phyloP scores from a whole-genome alignment of 768 basidiomycete genomes.

The Inosperma sp. region DNA sequence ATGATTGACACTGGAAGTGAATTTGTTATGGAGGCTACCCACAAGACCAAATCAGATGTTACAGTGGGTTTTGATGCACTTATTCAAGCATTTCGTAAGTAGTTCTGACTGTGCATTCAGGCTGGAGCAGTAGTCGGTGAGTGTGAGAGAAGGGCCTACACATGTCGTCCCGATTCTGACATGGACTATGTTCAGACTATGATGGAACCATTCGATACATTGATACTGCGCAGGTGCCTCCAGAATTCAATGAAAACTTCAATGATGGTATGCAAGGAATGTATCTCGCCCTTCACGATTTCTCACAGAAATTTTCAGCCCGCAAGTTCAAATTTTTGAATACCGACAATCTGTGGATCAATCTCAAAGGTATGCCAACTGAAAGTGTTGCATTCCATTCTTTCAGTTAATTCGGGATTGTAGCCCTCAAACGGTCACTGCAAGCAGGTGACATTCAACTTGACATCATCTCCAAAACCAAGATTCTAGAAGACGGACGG shows the following conservation, averaged over 20 bases:
- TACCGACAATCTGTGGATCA: slow-evolving; percentile 80
- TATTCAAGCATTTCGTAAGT: slow-evolving; percentile 14
- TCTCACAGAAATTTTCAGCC: slow-evolving; percentile 33
- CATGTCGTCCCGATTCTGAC: not conserved
- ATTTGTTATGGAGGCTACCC: slow-evolving; percentile 93
- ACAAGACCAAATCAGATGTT: slow-evolving; percentile 88
- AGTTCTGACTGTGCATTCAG: not conserved
- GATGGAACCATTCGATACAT: slow-evolving; percentile 71
- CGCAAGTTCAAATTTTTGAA: slow-evolving; percentile 94
- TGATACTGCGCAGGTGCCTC: slow-evolving; percentile 80
- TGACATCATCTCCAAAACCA: slow-evolving; percentile 93
- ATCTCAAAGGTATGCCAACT: slow-evolving; percentile 75
- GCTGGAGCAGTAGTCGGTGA: slow-evolving; percentile 30
- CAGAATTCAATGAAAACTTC: slow-evolving; percentile 84
- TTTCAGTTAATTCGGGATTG: too few relatives aligned
- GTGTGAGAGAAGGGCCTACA: not conserved
- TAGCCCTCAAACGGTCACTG: slow-evolving; percentile 88
- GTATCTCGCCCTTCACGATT: not conserved
- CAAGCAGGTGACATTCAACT: slow-evolving; percentile 81
- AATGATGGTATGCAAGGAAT: slow-evolving; percentile 55
- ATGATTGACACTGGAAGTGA: slow-evolving; percentile 81
- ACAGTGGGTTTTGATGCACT: slow-evolving; percentile 80
- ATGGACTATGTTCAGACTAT: slow-evolving; percentile 40
- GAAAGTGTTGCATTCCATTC: too few relatives aligned
- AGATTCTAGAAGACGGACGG: slow-evolving; percentile 80